A percentile compares a stretch with the other conserved stretches of the same genome.
Conservation (phyloP, 2,329 filamentous ascomycete species). For the Fusarium sp. region DNA sequence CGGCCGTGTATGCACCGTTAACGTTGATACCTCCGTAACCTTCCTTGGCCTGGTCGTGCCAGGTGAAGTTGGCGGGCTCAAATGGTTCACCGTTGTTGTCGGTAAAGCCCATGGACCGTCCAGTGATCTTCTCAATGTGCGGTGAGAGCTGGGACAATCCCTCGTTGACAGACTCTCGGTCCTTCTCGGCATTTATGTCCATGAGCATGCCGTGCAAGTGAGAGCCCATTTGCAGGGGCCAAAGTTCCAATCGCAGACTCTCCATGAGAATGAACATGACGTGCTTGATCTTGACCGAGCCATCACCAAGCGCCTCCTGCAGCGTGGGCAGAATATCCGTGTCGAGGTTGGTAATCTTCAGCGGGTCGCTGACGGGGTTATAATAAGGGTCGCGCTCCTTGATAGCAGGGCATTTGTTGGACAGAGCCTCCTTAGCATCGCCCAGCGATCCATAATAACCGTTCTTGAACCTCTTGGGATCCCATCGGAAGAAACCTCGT, state of each 20-base stretch:
- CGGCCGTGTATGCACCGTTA: constrained; percentile 58
- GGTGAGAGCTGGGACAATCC: constrained; percentile 45
- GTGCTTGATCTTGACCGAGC: constrained; percentile 59
- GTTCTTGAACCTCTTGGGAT: constrained; percentile 45
- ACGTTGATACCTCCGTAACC: constrained; percentile 59
- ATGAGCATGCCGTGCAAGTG: constrained; percentile 55
- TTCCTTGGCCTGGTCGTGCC: constrained; percentile 40
- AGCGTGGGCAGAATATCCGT: constrained; percentile 52
- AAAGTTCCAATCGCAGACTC: constrained; percentile 62
- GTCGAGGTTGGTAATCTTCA: constrained; percentile 60
- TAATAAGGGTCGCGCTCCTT: constrained; percentile 54
- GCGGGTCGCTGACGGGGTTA: constrained; percentile 56
- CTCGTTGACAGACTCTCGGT: constrained; percentile 51
- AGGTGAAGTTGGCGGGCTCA: constrained; percentile 48
- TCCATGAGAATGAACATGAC: constrained; percentile 62
- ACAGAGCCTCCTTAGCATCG: constrained; percentile 13
- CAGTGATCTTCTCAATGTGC: constrained; percentile 43
- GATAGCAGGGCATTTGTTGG: constrained; percentile 38
- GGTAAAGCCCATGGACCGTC: constrained; percentile 37
- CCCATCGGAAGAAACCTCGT: constrained; percentile 51
- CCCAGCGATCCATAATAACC: constrained; percentile 36
- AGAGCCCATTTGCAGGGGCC: constrained; percentile 60
- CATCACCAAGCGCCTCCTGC: constrained; percentile 45
- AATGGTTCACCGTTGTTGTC: constrained; percentile 46
- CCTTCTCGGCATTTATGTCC: constrained; percentile 38